Conservation (phyloP, 2,329 filamentous ascomycete genomes). For the Trichoderma semiorbis region DNA sequence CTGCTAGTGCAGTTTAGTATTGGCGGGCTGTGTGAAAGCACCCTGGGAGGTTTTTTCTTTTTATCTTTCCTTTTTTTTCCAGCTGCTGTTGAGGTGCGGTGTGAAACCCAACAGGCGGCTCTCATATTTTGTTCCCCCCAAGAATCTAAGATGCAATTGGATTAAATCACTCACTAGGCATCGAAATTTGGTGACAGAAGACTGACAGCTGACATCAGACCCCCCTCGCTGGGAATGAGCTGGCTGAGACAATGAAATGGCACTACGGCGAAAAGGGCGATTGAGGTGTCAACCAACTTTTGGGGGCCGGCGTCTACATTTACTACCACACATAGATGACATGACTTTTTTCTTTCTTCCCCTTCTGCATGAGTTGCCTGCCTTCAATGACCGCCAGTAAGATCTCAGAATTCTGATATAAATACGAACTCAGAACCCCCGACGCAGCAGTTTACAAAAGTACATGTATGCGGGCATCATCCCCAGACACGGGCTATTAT, state of each 20-base stretch:
- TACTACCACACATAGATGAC: neutral
- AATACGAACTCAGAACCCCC: neutral
- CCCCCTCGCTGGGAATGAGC: neutral
- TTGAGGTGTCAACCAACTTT: neutral
- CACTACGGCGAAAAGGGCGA: neutral
- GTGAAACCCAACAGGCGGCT: neutral
- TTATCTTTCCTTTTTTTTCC: neutral
- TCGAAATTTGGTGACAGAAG: constrained; percentile 6
- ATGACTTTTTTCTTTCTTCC: neutral
- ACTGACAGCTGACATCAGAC: constrained; percentile 13
- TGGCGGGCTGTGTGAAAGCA: neutral
- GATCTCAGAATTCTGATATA: neutral
- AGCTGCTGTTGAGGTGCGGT: neutral
- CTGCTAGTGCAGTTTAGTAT: neutral
- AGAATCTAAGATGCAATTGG: constrained; percentile 8
- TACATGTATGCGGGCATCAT: neutral
- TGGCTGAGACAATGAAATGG: constrained; percentile 9
- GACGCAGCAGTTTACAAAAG: neutral
- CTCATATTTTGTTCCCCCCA: neutral
- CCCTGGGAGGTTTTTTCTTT: neutral
- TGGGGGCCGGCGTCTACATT: neutral
- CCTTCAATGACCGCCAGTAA: neutral
- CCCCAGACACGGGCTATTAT: neutral
- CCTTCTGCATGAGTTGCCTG: neutral
- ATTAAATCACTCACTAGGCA: neutral